These are phyloP conservation scores for Byssoonygena ceratinophila DNA, from an alignment of 2,329 filamentous ascomycete genomes.

Conservation along the genomic window DNA sequence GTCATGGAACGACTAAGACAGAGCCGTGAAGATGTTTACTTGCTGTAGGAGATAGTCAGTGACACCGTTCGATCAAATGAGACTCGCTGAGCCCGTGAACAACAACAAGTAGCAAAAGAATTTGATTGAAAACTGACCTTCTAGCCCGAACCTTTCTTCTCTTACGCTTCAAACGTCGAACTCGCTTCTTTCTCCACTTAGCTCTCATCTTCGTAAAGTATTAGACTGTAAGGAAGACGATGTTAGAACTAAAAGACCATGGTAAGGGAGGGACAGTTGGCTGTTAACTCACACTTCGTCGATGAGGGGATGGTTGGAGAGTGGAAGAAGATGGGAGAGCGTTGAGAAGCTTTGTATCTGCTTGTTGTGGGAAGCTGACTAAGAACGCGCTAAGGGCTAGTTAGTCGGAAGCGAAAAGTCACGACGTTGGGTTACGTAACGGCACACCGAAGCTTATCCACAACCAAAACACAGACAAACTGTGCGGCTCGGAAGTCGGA, in stretches of 20 bases:
- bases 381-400: constrained; percentile 29
- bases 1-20: constrained; percentile 38
- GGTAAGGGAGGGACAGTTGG: not conserved
- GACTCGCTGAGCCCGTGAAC: too few species aligned
- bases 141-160: constrained; percentile 99
- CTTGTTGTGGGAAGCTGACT: constrained; percentile 32
- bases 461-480: not conserved
- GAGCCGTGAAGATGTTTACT: constrained; percentile 54
- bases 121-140: constrained; percentile 59
- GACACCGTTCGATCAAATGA: too few species aligned
- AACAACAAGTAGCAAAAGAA: too few species aligned
- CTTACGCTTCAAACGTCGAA: constrained; percentile 98
- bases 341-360: constrained; percentile 23
- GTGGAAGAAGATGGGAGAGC: constrained; percentile 25
- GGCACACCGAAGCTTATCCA: not conserved
- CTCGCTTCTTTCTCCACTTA: constrained; percentile 99
- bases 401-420: constrained; percentile 18
- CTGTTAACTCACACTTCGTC: constrained; percentile 33
- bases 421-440: not conserved
- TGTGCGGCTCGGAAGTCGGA: too few species aligned
- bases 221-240: constrained; percentile 20
- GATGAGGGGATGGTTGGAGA: constrained; percentile 37
- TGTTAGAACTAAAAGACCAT: constrained; percentile 12
- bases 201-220: constrained; percentile 59
- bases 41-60: constrained; percentile 42